A percentile compares a stretch with the other conserved stretches of the same genome.
Conservation (phyloP, 1,284 basidiomycete genomes). For the Moesziomyces aphidis region DNA sequence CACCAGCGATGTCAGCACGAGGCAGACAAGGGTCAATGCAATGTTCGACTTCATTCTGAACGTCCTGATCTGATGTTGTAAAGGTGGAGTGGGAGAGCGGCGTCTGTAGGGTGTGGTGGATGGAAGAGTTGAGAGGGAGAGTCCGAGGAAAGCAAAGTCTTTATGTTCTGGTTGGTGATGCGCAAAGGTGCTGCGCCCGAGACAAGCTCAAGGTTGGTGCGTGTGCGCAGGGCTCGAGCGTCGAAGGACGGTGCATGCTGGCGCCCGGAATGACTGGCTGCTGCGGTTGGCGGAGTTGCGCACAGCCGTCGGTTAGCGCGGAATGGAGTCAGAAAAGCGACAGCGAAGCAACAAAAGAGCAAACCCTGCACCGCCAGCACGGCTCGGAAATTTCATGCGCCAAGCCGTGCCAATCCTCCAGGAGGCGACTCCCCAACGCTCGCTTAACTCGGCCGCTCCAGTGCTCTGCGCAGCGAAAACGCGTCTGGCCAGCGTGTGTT, state of each 20-base stretch:
- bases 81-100: neutral
- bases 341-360: constrained; percentile 15
- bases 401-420: constrained; percentile 17
- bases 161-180: neutral
- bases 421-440: constrained; percentile 4
- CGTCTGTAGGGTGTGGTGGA: neutral
- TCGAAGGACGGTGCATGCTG: neutral
- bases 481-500: no score
- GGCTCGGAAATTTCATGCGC: constrained; percentile 13
- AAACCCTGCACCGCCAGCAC: neutral
- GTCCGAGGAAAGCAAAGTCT: neutral
- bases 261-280: neutral
- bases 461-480: neutral
- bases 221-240: neutral
- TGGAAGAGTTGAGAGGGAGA: neutral
- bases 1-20: constrained; percentile 9
- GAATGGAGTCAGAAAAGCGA: constrained; percentile 1
- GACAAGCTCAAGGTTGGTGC: neutral
- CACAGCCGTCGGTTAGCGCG: constrained; percentile 24
- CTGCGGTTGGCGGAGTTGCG: constrained; percentile 2
- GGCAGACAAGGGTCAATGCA: constrained; percentile 8
- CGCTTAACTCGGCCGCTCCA: neutral
- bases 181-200: no score
- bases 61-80: neutral
- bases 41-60: constrained; percentile 22